Base-by-base conservation (phyloP, 2,329 filamentous ascomycete species). In the Knoxdaviesia proteae region DNA sequence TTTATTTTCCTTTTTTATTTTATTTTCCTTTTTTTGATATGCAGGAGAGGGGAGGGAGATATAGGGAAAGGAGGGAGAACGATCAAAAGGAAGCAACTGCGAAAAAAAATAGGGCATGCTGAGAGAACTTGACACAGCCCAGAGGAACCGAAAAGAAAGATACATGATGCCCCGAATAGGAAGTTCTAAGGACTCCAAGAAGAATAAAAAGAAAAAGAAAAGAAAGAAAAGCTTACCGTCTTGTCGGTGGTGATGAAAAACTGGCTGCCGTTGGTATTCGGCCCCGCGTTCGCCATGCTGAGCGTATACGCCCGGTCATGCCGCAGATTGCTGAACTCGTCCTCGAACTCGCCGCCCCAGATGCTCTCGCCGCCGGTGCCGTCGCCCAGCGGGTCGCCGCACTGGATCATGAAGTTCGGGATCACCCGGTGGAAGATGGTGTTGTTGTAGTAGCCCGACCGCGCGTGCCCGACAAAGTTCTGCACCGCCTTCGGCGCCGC, bases 231-330 rank as follows among this genome's bases (percentile, higher is more conserved):
- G 68, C 75, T 63, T 64, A 80, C 77, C 50, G 90, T 86, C 63
- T 93, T 93, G 60, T 94, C 92, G 0, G 88, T 94, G 0, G 90
- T 98, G 50, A 98, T 94, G 54, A 98, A 98, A 58, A 98, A 98
- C 58, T 98, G 90, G 54, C 81, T 90, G 9, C 82, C 90, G 56
- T 98, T 98, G 34, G 87, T 94, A 53, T 88, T 86, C 0, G 86
- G 84, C 0, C 90, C 90, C 0, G 90, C 88, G 58, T 98, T 98
- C 8, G 90, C 90, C 90, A 98, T 98, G 56, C 83, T 92, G 45
- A 96, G 68, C 0, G 87, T 96, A 57, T 94, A 98, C 2, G 90
- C 81, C 62, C 90, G 93, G 62, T 98, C 90, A 54, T 98, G 90
- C 57, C 80, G 84, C 47, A 98, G 61, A 11, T 75, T 80, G 51